Conservation (phyloP, 805 yeast species). For the Candida insectorum region DNA sequence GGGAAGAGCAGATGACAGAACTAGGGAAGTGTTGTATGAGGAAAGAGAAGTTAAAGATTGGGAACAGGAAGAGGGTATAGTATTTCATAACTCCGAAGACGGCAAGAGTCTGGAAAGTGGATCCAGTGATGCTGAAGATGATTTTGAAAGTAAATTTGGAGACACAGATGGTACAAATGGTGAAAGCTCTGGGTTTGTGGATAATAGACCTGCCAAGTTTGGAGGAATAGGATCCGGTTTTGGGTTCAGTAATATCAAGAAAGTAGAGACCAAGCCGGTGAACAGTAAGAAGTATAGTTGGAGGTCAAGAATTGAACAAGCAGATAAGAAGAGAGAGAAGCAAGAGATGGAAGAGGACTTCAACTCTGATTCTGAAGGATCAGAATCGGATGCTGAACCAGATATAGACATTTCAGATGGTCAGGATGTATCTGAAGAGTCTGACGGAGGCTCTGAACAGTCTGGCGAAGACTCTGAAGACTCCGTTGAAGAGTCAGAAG, state of each 20-base stretch:
- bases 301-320: constrained; percentile 44
- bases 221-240: constrained; percentile 69
- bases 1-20: constrained; percentile 64
- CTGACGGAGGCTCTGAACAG: constrained; percentile 19
- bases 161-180: constrained; percentile 24
- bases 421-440: constrained; percentile 20
- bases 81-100: constrained; percentile 15
- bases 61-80: constrained; percentile 28
- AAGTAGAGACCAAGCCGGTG: constrained; percentile 30
- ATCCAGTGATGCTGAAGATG: constrained; percentile 15
- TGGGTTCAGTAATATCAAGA: constrained; percentile 57
- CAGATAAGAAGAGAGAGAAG: constrained; percentile 34
- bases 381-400: constrained; percentile 18
- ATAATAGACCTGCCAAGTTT: constrained; percentile 60
- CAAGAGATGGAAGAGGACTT: constrained; percentile 66
- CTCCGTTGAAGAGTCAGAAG: constrained; percentile 27
- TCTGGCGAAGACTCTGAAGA: constrained; percentile 26
- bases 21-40: constrained; percentile 65
- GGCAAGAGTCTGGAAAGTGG: constrained; percentile 17
- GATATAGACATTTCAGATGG: too few species aligned
- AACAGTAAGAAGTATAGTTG: constrained; percentile 64
- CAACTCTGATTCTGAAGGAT: constrained; percentile 32
- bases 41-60: constrained; percentile 62
- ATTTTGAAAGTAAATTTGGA: constrained; percentile 23
- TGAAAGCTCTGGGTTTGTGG: constrained; percentile 56